Conservation (phyloP, 148 eudicot genomes). For the Camellia japonica region DNA sequence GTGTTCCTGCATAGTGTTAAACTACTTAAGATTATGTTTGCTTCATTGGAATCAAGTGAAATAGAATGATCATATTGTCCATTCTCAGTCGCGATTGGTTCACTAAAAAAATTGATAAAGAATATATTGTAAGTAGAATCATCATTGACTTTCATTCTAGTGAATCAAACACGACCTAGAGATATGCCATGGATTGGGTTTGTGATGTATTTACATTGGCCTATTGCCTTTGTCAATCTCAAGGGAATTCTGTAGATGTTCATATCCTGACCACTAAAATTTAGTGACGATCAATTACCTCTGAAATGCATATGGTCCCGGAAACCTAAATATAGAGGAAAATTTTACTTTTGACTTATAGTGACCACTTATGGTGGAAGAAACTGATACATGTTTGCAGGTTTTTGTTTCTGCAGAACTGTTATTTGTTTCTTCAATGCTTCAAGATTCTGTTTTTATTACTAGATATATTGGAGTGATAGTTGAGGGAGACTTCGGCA, state of each 20-base stretch:
- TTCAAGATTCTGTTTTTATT: background rate
- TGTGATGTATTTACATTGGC: too few species aligned
- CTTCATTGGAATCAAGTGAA: too few species aligned
- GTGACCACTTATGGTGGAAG: background rate
- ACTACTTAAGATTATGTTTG: background rate
- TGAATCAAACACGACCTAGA: too few species aligned
- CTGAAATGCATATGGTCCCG: background rate
- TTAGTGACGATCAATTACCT: background rate
- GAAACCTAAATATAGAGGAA: background rate
- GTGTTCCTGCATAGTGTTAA: background rate
- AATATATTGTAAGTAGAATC: too few species aligned
- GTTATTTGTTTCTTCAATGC: background rate
- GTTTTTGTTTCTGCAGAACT: background rate
- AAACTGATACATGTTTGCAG: background rate
- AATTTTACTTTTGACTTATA: background rate
- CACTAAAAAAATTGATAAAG: too few species aligned
- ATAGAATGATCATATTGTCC: too few species aligned
- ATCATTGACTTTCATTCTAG: too few species aligned
- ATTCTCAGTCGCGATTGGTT: too few species aligned
- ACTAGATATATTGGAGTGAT: background rate
- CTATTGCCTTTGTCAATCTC: background rate
- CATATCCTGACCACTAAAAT: background rate
- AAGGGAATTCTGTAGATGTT: background rate
- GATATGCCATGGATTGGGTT: too few species aligned
- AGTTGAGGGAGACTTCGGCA: background rate